These are phyloP conservation scores for Diaporthe citri DNA, from an alignment of 2,329 filamentous ascomycete species.

Conservation along the genomic window DNA sequence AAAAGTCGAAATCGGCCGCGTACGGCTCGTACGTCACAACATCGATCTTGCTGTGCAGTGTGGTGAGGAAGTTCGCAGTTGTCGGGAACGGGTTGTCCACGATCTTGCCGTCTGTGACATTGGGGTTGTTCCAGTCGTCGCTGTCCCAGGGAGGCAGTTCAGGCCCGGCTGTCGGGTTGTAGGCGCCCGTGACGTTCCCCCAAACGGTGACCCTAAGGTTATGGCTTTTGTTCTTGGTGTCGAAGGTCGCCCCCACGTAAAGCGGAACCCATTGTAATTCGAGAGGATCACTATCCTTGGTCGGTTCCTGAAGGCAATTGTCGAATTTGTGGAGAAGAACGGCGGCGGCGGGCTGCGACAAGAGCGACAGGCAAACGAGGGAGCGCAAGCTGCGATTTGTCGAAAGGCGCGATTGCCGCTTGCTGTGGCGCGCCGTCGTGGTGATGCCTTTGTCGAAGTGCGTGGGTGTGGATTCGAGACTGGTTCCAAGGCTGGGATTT, in stretches of 20 bases:
- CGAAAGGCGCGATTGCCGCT: background rate
- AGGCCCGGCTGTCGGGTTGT: conserved; percentile 55
- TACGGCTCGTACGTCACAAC: conserved; percentile 84
- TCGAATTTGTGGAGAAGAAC: conserved; percentile 82
- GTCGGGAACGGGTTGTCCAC: conserved; percentile 67
- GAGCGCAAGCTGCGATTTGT: conserved; percentile 48
- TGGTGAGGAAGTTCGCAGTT: conserved; percentile 70
- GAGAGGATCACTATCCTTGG: conserved; percentile 67
- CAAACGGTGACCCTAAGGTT: conserved; percentile 84
- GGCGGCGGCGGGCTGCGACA: conserved; percentile 55
- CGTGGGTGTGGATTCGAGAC: background rate
- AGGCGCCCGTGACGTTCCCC: conserved; percentile 88
- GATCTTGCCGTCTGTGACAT: conserved; percentile 81
- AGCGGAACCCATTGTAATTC: conserved; percentile 85
- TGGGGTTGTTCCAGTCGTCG: conserved; percentile 72
- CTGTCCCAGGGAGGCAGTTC: conserved; percentile 70
- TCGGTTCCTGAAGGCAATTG: conserved; percentile 81
- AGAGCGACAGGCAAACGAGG: conserved; percentile 53
- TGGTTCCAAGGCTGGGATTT: background rate
- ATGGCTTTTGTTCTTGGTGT: conserved; percentile 70
- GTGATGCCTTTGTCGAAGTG: background rate
- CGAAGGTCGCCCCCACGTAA: conserved; percentile 80
- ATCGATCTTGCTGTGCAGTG: conserved; percentile 77
- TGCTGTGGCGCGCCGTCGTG: background rate
- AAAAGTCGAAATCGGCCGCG: conserved; percentile 72